Evolutionary conservation across 352 stramenopile genomes (phyloP).

Genomic region (Thraustochytrium striatum): DNA sequence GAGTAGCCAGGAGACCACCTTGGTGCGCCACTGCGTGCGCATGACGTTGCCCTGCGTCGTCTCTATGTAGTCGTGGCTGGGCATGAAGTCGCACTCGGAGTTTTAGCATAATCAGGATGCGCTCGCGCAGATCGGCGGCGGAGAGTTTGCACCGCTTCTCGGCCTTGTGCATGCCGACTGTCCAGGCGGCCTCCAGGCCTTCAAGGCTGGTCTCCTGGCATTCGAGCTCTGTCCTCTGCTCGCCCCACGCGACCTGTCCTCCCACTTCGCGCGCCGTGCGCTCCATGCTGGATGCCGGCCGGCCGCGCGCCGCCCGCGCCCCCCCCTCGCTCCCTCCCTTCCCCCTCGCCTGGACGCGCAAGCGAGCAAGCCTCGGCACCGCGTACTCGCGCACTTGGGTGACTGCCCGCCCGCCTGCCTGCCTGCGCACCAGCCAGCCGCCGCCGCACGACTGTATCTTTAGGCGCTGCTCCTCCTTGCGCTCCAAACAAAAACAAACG

Average conservation of each 20-base stretch:
- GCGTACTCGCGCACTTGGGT: too few relatives aligned
- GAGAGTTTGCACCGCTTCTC: background rate
- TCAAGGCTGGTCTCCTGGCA: background rate
- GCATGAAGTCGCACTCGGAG: background rate
- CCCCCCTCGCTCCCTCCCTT: too few relatives aligned
- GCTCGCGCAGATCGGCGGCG: background rate
- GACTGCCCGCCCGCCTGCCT: too few relatives aligned
- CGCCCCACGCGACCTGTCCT: background rate
- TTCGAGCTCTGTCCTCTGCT: background rate
- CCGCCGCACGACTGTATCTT: too few relatives aligned
- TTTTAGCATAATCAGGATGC: constrained; percentile 29
- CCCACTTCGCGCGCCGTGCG: background rate
- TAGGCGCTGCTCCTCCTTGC: too few relatives aligned
- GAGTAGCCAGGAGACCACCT: constrained; percentile 29
- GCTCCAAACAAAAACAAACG: too few relatives aligned
- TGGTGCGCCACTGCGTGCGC: constrained; percentile 19
- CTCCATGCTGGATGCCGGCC: background rate
- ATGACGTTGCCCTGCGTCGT: constrained; percentile 19
- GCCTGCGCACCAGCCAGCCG: too few relatives aligned
- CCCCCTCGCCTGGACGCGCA: too few relatives aligned
- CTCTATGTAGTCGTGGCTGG: constrained; percentile 31
- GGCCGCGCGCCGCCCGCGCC: background rate
- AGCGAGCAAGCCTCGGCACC: too few relatives aligned
- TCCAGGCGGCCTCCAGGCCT: background rate
- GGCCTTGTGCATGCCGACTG: background rate